phyloP scores from a whole-genome alignment of 2,329 filamentous ascomycete genomes.

The Cordyceps fumosorosea region DNA sequence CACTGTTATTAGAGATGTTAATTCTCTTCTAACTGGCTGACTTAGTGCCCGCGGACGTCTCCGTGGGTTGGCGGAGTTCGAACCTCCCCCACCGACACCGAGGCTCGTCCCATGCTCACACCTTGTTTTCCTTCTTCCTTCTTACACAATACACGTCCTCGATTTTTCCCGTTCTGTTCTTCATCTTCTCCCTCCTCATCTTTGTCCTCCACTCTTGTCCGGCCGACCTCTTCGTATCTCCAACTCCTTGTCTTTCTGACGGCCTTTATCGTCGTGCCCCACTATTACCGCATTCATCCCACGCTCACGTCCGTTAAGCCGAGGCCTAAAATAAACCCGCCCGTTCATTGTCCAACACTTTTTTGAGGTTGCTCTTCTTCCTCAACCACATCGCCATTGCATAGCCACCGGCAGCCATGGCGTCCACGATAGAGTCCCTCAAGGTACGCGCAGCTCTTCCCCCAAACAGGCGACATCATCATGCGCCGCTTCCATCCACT shows the following conservation, averaged over 20 bases:
- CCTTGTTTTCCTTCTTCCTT: neutral
- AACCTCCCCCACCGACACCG: neutral
- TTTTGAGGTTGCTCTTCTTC: neutral
- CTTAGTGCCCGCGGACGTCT: neutral
- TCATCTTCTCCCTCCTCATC: neutral
- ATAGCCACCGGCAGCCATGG: slow-evolving; percentile 18
- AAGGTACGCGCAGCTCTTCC: slow-evolving; percentile 20
- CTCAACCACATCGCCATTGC: neutral
- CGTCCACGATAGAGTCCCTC: slow-evolving; percentile 22
- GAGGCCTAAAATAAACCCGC: neutral
- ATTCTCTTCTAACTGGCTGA: too few species aligned
- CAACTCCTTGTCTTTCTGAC: too few species aligned
- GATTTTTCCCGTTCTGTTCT: neutral
- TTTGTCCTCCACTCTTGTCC: neutral
- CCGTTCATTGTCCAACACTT: neutral
- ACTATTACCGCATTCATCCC: neutral
- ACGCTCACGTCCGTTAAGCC: neutral
- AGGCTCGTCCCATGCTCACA: neutral
- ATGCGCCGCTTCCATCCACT: neutral
- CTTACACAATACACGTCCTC: neutral
- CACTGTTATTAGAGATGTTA: neutral
- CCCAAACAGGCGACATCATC: neutral
- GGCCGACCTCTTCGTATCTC: too few species aligned
- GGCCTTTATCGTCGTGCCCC: neutral
- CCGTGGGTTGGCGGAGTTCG: neutral